Evolutionary conservation across 2,329 filamentous ascomycete genomes (phyloP).

Genomic region (Lachnellula hyalina): DNA sequence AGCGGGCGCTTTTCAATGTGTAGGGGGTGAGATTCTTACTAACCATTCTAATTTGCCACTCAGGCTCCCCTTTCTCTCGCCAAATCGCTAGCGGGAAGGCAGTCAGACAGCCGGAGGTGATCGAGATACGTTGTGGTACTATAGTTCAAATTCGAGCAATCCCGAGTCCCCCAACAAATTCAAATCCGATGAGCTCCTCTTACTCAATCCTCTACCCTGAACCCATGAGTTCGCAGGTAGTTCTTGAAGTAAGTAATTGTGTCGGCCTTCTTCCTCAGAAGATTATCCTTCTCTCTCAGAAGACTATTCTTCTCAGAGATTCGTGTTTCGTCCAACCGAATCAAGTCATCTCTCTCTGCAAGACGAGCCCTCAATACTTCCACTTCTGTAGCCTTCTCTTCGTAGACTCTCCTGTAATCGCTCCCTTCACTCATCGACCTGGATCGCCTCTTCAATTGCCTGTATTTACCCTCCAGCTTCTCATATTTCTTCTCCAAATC

Average conservation of each 20-base stretch:
- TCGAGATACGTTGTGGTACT: background rate
- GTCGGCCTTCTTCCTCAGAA: slow-evolving; percentile 4
- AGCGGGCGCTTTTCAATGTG: slow-evolving; percentile 5
- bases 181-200: background rate
- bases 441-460: slow-evolving; percentile 14
- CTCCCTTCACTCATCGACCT: slow-evolving; percentile 1
- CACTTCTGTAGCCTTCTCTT: slow-evolving; percentile 21
- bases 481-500: slow-evolving; percentile 15
- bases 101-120: background rate
- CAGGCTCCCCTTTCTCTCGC: background rate
- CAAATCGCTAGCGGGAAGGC: too few relatives aligned
- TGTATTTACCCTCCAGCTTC: slow-evolving; percentile 19
- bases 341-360: slow-evolving; percentile 13
- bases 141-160: background rate
- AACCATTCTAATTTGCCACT: background rate
- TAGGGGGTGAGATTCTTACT: background rate
- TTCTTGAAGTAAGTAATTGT: slow-evolving; percentile 7
- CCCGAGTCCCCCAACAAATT: background rate
- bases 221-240: slow-evolving; percentile 16
- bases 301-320: slow-evolving; percentile 1
- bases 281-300: slow-evolving; percentile 11
- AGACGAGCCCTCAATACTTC: slow-evolving; percentile 16
- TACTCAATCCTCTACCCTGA: slow-evolving; percentile 15
- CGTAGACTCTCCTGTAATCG: slow-evolving; percentile 17
- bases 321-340: slow-evolving; percentile 12